Base-by-base conservation (phyloP, 805 yeast species). In the Yamadazyma kitorensis region DNA sequence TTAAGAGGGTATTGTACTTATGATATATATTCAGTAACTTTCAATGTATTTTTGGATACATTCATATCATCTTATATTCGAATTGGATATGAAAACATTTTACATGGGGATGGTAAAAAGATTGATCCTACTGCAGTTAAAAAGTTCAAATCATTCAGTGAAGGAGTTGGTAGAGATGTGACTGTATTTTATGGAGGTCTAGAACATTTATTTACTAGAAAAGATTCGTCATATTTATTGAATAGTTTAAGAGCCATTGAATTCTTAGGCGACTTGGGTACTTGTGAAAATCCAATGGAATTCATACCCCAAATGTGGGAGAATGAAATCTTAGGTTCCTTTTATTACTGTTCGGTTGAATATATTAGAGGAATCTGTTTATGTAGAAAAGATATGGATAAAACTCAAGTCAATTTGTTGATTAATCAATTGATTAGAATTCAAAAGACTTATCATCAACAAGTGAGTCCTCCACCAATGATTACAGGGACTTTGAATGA, bases 271-370 rank as follows among this genome's bases (percentile, higher is more conserved):
- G 59, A 57, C 37, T 48, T 67, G 28, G 70, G 58, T 7, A 62
- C 65, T 3, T 61, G 67, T 45, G 64, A 55, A n/a, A 54, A 62
- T 27, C 61, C 68, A 6, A 32, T 46, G 40, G 52, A 45, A 16
- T 46, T 47, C 12, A 58, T 65, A 9, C 69, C 71, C 2, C 61
- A 57, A 17, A 68, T 74, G 36, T 84, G 88, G 80, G 68, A 68
- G 48, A 56, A 49, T 35, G 76, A 72, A 27, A 73, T 84, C 24
- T 62, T 87, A 33, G 64, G 66, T 9, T 73, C 72, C 25, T 87
- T 81, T 63, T 80, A 86, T 61, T 88, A 86, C 54, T 80, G 89
- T 38, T 88, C 95, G 0, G 60, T 81, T 6, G 81, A 76, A 32
- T 74, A 87, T 49, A 69, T 89, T 27, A 75, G 74, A 28, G 79